Conservation (phyloP, 75 land plant species). For the Ceratopteris richardii region DNA sequence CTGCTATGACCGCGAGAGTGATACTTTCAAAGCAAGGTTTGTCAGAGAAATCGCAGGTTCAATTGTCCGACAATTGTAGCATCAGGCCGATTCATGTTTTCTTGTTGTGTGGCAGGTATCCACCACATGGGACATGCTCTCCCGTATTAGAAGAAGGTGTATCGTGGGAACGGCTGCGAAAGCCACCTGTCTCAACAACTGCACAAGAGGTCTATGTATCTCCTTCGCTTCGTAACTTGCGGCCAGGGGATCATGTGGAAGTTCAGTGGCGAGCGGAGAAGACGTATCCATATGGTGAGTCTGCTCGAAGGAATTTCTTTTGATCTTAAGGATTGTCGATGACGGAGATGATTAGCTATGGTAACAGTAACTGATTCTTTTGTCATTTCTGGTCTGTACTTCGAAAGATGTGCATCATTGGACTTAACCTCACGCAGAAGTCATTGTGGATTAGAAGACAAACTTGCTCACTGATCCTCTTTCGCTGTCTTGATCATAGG, state of each 20-base stretch:
- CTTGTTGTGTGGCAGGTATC: too few species aligned
- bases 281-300: conserved; percentile 46
- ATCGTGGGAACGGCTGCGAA: conserved; percentile 38
- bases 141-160: conserved; percentile 37
- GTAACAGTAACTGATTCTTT: too few species aligned
- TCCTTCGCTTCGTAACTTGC: conserved; percentile 28
- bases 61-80: too few species aligned
- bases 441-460: background rate
- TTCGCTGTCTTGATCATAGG: too few species aligned
- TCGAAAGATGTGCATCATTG: too few species aligned
- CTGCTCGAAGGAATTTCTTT: too few species aligned
- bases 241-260: conserved; percentile 47
- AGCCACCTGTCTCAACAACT: conserved; percentile 39
- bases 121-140: conserved; percentile 42
- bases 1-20: conserved; percentile 29
- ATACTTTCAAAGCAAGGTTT: conserved; percentile 48
- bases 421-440: too few species aligned
- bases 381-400: too few species aligned
- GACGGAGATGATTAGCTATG: background rate
- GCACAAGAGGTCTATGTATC: conserved; percentile 42
- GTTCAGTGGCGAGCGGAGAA: conserved; percentile 51
- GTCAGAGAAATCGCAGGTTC: too few species aligned
- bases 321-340: too few species aligned
- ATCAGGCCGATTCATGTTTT: too few species aligned
- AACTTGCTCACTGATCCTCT: background rate